Conservation (phyloP, 495 filamentous ascomycete species). For the Penicillium bovifimosum region DNA sequence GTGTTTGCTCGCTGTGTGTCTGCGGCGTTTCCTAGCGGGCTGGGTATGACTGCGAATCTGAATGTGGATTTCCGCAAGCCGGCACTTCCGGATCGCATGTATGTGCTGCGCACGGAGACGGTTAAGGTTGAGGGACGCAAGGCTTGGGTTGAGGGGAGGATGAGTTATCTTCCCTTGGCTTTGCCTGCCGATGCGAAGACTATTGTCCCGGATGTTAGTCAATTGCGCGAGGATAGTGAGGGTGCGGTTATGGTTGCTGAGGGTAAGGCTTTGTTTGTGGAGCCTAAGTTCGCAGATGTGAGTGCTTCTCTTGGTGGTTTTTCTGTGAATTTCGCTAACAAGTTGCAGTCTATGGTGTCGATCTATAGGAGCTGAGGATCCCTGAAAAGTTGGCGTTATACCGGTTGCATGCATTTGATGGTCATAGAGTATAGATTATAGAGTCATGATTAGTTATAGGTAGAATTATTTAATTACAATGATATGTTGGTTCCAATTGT, state of each 20-base stretch:
- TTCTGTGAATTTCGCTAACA: conserved; percentile 9
- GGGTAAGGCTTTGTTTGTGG: conserved; percentile 79
- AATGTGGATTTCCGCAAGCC: conserved; percentile 58
- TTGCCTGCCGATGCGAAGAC: conserved; percentile 4
- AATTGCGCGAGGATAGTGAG: conserved; percentile 39
- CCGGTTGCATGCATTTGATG: neutral
- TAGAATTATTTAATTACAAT: too few relatives aligned
- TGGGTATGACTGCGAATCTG: conserved; percentile 60
- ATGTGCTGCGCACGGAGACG: conserved; percentile 53
- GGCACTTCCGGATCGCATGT: conserved; percentile 55
- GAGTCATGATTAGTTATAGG: neutral
- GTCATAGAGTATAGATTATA: neutral
- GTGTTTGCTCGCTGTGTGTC: conserved; percentile 39
- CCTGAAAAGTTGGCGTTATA: neutral
- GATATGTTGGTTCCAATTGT: neutral
- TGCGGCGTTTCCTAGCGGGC: conserved; percentile 32
- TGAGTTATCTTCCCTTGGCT: conserved; percentile 27
- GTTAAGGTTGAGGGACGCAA: conserved; percentile 37
- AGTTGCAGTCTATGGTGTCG: conserved; percentile 35
- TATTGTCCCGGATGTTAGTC: conserved; percentile 9
- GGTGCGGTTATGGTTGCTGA: conserved; percentile 61
- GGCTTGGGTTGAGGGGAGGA: conserved; percentile 37
- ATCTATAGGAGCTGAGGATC: conserved; percentile 27
- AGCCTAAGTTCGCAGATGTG: conserved; percentile 74
- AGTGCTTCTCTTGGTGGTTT: conserved; percentile 16